A percentile compares a stretch with the other conserved stretches of the same genome.
Conservation (phyloP, 495 filamentous ascomycete genomes). For the Astrothelium subdiscretum region DNA sequence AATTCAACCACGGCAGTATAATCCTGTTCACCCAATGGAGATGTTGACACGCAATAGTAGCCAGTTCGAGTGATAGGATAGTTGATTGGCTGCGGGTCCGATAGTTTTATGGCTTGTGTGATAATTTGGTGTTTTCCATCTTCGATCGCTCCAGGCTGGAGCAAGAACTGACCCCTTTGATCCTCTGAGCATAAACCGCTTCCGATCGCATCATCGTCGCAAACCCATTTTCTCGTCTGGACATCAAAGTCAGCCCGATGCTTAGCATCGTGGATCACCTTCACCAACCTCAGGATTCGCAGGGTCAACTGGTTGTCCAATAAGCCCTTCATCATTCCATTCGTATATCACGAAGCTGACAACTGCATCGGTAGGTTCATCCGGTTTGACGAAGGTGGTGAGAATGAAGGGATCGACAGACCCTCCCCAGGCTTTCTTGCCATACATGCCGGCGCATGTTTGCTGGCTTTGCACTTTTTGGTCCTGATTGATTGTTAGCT, state of each 20-base stretch:
- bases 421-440: constrained; percentile 78
- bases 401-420: constrained; percentile 78
- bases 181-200: constrained; percentile 56
- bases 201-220: constrained; percentile 56
- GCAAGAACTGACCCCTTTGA: constrained; percentile 75
- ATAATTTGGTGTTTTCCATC: constrained; percentile 57
- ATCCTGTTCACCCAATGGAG: constrained; percentile 44
- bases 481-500: constrained; percentile 36
- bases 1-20: constrained; percentile 83
- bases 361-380: constrained; percentile 51
- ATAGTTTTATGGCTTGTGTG: constrained; percentile 72
- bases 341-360: constrained; percentile 88
- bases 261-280: neutral
- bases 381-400: constrained; percentile 61
- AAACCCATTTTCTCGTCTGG: constrained; percentile 33
- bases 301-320: constrained; percentile 41
- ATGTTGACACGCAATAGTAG: constrained; percentile 89
- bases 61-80: constrained; percentile 81
- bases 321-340: constrained; percentile 70
- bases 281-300: constrained; percentile 8
- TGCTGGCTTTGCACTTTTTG: constrained; percentile 66
- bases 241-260: too few species aligned
- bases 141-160: constrained; percentile 59
- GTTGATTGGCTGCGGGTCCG: constrained; percentile 56
- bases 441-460: constrained; percentile 97